Conservation (phyloP, 208 protist genomes). For the Leptomonas pyrrhocoris region DNA sequence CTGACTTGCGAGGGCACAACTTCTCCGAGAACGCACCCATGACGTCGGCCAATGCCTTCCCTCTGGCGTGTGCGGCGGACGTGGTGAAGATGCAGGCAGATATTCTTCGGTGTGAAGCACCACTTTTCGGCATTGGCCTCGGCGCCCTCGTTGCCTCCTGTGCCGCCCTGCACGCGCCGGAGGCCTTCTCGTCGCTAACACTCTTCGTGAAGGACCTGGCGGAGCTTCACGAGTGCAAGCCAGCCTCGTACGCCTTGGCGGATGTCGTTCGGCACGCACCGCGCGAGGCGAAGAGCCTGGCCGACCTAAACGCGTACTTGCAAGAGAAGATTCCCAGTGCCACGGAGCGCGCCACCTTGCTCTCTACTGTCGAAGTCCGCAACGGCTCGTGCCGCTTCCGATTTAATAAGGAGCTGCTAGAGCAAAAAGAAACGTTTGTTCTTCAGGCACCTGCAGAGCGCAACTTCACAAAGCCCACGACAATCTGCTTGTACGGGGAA, state of each 20-base stretch:
- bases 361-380: conserved; percentile 50
- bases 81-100: conserved; percentile 57
- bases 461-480: conserved; percentile 48
- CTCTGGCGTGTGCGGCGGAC: conserved; percentile 60
- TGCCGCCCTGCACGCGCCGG: conserved; percentile 61
- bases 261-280: conserved; percentile 38
- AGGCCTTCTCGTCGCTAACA: conserved; percentile 55
- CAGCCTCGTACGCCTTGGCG: conserved; percentile 29
- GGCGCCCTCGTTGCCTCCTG: conserved; percentile 69
- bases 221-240: conserved; percentile 52
- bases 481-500: conserved; percentile 40
- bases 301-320: conserved; percentile 55
- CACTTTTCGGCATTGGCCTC: conserved; percentile 67
- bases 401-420: conserved; percentile 44
- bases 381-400: conserved; percentile 42
- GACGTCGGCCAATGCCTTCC: conserved; percentile 29
- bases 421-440: conserved; percentile 21
- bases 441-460: conserved; percentile 15
- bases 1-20: conserved; percentile 82
- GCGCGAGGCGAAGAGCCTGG: conserved; percentile 21
- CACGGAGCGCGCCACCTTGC: conserved; percentile 55
- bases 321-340: conserved; percentile 38
- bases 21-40: conserved; percentile 39
- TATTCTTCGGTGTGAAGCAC: conserved; percentile 47
- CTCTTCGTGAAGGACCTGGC: conserved; percentile 62